Conservation (phyloP, 2,329 filamentous ascomycete genomes). For the Aspergillus brunneoviolaceus region DNA sequence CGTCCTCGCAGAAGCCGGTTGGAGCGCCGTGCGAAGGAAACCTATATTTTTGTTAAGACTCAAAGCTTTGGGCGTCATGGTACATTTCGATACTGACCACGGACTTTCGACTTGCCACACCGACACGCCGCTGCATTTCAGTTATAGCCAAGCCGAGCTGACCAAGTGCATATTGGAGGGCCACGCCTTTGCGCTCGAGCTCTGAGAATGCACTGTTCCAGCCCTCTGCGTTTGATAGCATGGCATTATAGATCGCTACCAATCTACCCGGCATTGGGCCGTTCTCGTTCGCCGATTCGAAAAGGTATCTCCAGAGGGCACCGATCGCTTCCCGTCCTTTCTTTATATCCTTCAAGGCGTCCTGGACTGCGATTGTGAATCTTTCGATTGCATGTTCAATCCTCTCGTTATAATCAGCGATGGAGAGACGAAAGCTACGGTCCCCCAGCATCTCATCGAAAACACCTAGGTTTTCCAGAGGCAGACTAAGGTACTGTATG, state of each 20-base stretch:
- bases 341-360: slow-evolving; percentile 73
- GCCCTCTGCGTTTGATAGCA: slow-evolving; percentile 89
- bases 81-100: slow-evolving; percentile 54
- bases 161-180: slow-evolving; percentile 67
- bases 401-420: slow-evolving; percentile 82
- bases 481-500: slow-evolving; percentile 75
- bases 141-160: slow-evolving; percentile 74
- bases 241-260: slow-evolving; percentile 76
- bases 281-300: slow-evolving; percentile 61
- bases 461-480: slow-evolving; percentile 75
- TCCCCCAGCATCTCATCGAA: slow-evolving; percentile 90
- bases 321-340: slow-evolving; percentile 74
- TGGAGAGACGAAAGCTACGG: slow-evolving; percentile 74
- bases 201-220: slow-evolving; percentile 81
- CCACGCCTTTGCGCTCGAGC: slow-evolving; percentile 69
- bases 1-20: slow-evolving; percentile 16
- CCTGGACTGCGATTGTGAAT: slow-evolving; percentile 72
- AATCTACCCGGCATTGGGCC: slow-evolving; percentile 61
- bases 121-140: slow-evolving; percentile 83
- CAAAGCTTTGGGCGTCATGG: neutral
- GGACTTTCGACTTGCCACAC: slow-evolving; percentile 73
- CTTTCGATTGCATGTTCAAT: slow-evolving; percentile 87
- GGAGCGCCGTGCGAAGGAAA: slow-evolving; percentile 20
- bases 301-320: slow-evolving; percentile 74
- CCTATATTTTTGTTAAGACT: slow-evolving; percentile 18